phyloP scores from a whole-genome alignment of 257 asterid genomes.

The Prunella vulgaris region DNA sequence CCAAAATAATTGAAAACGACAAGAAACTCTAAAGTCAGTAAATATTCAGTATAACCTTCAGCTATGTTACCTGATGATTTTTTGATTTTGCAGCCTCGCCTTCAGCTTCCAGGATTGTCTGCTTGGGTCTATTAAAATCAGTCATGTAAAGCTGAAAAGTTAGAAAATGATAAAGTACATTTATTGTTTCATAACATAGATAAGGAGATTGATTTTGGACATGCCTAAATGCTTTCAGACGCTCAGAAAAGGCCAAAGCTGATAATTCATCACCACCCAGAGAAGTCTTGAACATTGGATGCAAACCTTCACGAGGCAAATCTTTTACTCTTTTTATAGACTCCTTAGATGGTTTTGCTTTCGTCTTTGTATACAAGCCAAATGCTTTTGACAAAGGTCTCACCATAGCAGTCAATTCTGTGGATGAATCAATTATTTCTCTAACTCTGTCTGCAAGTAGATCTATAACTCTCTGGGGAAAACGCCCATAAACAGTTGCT shows the following conservation, averaged over 20 bases:
- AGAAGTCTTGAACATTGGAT: conserved; percentile 65
- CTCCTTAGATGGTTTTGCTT: conserved; percentile 82
- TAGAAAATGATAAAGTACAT: neutral
- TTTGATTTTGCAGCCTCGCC: conserved; percentile 84
- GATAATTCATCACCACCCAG: conserved; percentile 72
- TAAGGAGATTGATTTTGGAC: neutral
- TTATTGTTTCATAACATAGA: neutral
- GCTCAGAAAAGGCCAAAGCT: conserved; percentile 94
- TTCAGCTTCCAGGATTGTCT: conserved; percentile 93
- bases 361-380: conserved; percentile 67
- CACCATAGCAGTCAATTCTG: conserved; percentile 61
- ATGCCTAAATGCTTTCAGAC: conserved; percentile 76
- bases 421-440: conserved; percentile 66
- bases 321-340: conserved; percentile 73
- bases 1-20: neutral
- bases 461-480: conserved; percentile 84
- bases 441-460: conserved; percentile 82
- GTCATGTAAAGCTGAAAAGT: conserved; percentile 11
- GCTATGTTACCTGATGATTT: conserved; percentile 46
- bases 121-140: conserved; percentile 60
- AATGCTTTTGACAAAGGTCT: conserved; percentile 72
- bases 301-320: conserved; percentile 86
- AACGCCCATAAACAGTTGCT: conserved; percentile 83
- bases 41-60: neutral
- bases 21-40: neutral